These are phyloP conservation scores for Thalia dealbata DNA, from an alignment of 176 grass and related monocot genomes.

Conservation along the genomic window DNA sequence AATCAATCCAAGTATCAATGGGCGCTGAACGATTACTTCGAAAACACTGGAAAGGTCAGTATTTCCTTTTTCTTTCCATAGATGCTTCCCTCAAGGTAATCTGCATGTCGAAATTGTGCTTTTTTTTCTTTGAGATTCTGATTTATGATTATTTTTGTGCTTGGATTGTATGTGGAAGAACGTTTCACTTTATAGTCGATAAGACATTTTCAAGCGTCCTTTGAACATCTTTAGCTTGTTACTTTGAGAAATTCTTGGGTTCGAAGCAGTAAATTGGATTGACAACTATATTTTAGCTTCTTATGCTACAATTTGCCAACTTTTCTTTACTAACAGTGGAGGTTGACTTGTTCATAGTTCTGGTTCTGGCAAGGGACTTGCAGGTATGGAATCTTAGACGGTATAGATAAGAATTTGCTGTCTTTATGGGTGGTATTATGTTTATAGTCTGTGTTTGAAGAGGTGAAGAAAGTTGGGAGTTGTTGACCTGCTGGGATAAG, in stretches of 20 bases:
- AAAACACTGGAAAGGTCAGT: constrained; percentile 13
- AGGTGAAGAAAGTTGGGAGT: background rate
- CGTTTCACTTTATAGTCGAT: background rate
- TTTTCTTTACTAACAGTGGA: background rate
- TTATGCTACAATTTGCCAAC: background rate
- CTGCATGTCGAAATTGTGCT: background rate
- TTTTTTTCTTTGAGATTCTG: background rate
- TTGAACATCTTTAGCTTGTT: background rate
- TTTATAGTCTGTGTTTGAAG: background rate
- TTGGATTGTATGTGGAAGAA: background rate
- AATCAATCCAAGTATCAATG: constrained; percentile 21
- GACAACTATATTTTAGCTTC: background rate
- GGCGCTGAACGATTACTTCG: constrained; percentile 20
- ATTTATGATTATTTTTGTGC: background rate
- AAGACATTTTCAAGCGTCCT: too few relatives aligned
- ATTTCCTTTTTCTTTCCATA: background rate
- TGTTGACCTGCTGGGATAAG: background rate
- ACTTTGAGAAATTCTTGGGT: background rate
- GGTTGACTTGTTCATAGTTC: background rate
- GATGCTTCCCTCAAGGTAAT: background rate
- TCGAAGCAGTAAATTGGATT: background rate
- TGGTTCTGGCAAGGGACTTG: background rate
- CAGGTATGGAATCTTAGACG: background rate
- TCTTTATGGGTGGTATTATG: background rate
- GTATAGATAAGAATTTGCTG: background rate